These are phyloP conservation scores for Parastagonospora avenae DNA, from an alignment of 2,329 filamentous ascomycete species.

Conservation along the genomic window DNA sequence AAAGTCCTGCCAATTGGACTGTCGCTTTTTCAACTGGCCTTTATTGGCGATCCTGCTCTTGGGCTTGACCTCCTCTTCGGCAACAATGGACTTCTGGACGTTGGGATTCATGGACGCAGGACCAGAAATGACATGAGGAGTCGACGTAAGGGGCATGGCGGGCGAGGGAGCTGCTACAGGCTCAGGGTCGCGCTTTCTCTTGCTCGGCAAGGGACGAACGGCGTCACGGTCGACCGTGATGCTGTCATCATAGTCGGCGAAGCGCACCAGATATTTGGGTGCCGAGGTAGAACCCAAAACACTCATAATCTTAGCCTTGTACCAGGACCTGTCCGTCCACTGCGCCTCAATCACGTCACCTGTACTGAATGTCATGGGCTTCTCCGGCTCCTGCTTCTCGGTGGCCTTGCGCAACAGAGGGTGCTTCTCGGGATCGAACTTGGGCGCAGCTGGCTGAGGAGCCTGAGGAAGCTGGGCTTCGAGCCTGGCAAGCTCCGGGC, in stretches of 20 bases:
- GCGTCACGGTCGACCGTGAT: conserved; percentile 66
- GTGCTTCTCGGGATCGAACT: conserved; percentile 82
- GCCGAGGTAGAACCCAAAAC: conserved; percentile 91
- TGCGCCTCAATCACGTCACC: conserved; percentile 91
- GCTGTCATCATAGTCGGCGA: conserved; percentile 91
- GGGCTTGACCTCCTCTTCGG: conserved; percentile 67
- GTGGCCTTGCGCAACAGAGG: conserved; percentile 66
- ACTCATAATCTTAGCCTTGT: conserved; percentile 88
- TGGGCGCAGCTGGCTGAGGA: conserved; percentile 47
- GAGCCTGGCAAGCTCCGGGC: conserved; percentile 69
- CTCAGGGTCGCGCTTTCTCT: conserved; percentile 81
- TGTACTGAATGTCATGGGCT: conserved; percentile 70
- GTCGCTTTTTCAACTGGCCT: conserved; percentile 87
- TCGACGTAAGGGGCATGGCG: conserved; percentile 45
- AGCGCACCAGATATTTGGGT: conserved; percentile 92
- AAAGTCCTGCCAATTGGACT: conserved; percentile 95
- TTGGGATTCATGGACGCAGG: conserved; percentile 69
- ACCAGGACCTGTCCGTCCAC: conserved; percentile 90
- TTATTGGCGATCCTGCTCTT: conserved; percentile 83
- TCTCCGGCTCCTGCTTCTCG: conserved; percentile 45
- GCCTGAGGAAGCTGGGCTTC: conserved; percentile 55
- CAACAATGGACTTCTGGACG: conserved; percentile 70
- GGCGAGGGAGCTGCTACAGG: conserved; percentile 62
- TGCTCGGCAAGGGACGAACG: conserved; percentile 40
- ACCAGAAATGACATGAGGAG: conserved; percentile 64